Percentiles rank a stretch among this genome's conserved stretches.
Evolutionary conservation across 179 eudicot genomes (phyloP).

Genomic region (Dionaea muscipula): DNA sequence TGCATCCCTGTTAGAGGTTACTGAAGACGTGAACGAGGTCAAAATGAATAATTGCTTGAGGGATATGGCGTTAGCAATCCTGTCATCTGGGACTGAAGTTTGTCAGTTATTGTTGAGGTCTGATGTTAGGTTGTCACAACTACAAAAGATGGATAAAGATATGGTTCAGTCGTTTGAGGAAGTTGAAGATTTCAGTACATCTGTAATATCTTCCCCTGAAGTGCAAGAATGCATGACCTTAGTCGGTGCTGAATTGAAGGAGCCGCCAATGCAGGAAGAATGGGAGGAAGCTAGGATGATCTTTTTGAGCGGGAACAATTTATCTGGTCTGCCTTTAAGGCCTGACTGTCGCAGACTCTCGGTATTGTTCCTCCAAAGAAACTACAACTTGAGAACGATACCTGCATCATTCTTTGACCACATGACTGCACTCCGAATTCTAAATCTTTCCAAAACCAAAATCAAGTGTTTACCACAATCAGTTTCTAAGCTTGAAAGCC

Average conservation of each 20-base stretch:
- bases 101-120: conserved; percentile 4
- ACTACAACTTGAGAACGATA: conserved; percentile 17
- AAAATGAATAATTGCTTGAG: conserved; percentile 15
- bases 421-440: conserved; percentile 22
- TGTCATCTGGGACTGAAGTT: conserved; percentile 15
- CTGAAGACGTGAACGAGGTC: conserved; percentile 11
- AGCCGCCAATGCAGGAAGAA: conserved; percentile 14
- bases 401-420: conserved; percentile 18
- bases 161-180: background rate
- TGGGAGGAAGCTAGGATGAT: conserved; percentile 20
- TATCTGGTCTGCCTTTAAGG: conserved; percentile 15
- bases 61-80: conserved; percentile 17
- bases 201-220: background rate
- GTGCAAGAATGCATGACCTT: conserved; percentile 9
- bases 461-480: conserved; percentile 27
- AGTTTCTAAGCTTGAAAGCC: conserved; percentile 15
- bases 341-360: conserved; percentile 12
- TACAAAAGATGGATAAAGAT: background rate
- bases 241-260: conserved; percentile 16
- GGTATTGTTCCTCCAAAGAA: conserved; percentile 24
- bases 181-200: background rate
- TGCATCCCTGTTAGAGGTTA: conserved; percentile 14
- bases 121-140: background rate
- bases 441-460: conserved; percentile 24
- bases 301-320: conserved; percentile 18